phyloP scores from a whole-genome alignment of 495 filamentous ascomycete genomes.

The Penicillium simplicissimum region DNA sequence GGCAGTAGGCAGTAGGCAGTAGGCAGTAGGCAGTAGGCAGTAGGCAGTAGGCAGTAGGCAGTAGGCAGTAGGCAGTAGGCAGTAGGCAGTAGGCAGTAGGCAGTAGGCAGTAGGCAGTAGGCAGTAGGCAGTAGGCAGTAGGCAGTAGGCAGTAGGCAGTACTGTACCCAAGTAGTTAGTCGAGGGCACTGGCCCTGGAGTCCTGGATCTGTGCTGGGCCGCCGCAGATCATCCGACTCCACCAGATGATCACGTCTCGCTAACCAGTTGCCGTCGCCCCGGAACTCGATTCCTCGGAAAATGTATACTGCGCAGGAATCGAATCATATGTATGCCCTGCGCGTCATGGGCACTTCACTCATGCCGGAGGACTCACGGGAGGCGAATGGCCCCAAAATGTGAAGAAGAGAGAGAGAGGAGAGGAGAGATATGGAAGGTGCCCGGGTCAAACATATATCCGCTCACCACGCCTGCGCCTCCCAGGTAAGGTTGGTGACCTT shows the following conservation, averaged over 20 bases:
- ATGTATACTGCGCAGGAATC: not conserved
- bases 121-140: too few species aligned
- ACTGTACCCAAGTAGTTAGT: not conserved
- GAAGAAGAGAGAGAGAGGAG: not conserved
- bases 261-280: not conserved
- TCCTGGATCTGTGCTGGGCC: not conserved
- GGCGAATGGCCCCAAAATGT: not conserved
- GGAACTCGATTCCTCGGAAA: constrained; percentile 2
- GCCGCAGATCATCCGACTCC: constrained; percentile 5
- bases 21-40: not conserved
- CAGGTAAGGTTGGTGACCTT: too few species aligned
- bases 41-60: not conserved
- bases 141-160: not conserved
- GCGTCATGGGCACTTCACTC: constrained; percentile 14
- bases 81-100: too few species aligned
- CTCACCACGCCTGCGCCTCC: too few species aligned
- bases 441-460: not conserved
- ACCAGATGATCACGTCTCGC: not conserved
- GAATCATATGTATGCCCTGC: not conserved
- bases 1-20: not conserved
- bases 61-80: not conserved
- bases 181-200: not conserved
- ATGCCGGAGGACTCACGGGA: not conserved
- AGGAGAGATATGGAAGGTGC: too few species aligned
- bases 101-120: too few species aligned